Evolutionary conservation across 352 stramenopile species (phyloP).

Genomic region (Phytopythium oedochilum): DNA sequence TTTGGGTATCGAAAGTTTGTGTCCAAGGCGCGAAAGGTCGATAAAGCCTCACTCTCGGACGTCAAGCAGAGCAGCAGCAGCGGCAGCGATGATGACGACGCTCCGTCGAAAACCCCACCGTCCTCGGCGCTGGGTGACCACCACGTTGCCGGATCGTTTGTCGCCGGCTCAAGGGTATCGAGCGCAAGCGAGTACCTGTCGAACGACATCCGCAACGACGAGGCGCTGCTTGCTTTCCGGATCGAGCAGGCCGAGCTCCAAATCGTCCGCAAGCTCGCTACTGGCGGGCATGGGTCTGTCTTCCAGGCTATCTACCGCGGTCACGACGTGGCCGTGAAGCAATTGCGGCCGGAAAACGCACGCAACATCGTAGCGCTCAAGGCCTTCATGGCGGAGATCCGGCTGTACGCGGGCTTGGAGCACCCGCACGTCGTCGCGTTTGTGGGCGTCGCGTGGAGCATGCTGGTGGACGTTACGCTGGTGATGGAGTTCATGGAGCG

Average conservation of each 20-base stretch:
- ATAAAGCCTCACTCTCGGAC: neutral
- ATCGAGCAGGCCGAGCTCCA: conserved; percentile 26
- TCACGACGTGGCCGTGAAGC: conserved; percentile 38
- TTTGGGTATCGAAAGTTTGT: conserved; percentile 1
- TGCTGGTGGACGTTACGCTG: conserved; percentile 26
- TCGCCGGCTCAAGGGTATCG: neutral
- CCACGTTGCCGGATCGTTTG: neutral
- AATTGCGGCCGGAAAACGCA: conserved; percentile 26
- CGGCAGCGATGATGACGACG: neutral
- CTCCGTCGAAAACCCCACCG: neutral
- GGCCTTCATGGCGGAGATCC: conserved; percentile 51
- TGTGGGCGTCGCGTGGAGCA: conserved; percentile 38
- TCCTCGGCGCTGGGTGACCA: neutral
- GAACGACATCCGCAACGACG: conserved; percentile 46
- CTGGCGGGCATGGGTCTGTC: conserved; percentile 30
- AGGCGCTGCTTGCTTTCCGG: conserved; percentile 25
- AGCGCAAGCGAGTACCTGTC: conserved; percentile 14
- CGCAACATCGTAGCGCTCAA: conserved; percentile 16
- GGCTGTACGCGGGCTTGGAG: conserved; percentile 26
- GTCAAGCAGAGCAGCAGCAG: neutral
- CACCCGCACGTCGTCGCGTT: conserved; percentile 43
- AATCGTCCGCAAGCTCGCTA: conserved; percentile 15
- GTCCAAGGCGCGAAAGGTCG: neutral
- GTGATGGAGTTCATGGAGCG: conserved; percentile 34
- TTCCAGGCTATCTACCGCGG: conserved; percentile 22